A percentile compares a stretch with the other conserved stretches of the same genome.
Evolutionary conservation across 306 rosid species (phyloP).

Genomic region (Vigna radiata): DNA sequence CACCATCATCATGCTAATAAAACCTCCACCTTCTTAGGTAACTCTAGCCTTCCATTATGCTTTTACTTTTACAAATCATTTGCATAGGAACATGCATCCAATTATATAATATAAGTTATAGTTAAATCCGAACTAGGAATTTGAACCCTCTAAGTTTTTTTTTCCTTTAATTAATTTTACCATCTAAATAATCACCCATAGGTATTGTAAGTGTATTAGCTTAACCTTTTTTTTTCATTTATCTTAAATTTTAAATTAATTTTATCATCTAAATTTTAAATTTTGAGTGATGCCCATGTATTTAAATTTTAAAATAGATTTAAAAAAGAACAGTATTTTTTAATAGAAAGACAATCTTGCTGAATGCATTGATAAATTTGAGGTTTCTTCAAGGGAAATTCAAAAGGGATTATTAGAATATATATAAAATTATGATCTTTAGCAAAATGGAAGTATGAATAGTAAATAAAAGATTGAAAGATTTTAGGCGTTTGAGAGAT

Average conservation of each 20-base stretch:
- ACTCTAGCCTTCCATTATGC: conserved; percentile 36
- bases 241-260: too few relatives aligned
- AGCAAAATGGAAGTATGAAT: not conserved
- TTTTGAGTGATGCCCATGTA: too few relatives aligned
- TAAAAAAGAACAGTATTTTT: not conserved
- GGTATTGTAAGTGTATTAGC: not conserved
- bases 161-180: not conserved
- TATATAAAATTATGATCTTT: not conserved
- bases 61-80: conserved; percentile 35
- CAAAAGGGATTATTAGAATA: not conserved
- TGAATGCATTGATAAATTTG: too few relatives aligned
- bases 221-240: not conserved
- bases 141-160: conserved; percentile 24
- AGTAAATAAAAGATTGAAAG: not conserved
- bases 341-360: not conserved
- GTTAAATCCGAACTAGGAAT: conserved; percentile 28
- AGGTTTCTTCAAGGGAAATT: not conserved
- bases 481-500: not conserved
- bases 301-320: too few relatives aligned
- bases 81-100: conserved; percentile 31
- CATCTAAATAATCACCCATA: not conserved
- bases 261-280: too few relatives aligned
- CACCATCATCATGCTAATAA: conserved; percentile 47
- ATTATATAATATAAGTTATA: conserved; percentile 5
- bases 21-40: conserved; percentile 36